Evolutionary conservation across 2,329 filamentous ascomycete genomes (phyloP).

Genomic region (Diaporthe australafricana): DNA sequence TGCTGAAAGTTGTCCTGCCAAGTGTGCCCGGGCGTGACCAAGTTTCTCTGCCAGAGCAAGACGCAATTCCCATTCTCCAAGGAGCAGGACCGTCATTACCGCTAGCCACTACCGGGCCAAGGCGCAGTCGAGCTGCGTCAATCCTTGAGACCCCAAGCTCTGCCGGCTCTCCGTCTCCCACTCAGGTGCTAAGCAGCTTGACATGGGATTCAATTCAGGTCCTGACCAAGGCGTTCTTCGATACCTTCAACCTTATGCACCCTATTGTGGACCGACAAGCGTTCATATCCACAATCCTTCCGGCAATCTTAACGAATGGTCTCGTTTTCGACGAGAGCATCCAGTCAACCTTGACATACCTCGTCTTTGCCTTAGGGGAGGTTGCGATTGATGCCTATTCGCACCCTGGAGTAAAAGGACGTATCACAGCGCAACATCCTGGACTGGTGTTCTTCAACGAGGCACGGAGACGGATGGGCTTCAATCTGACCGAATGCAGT

Average conservation of each 20-base stretch:
- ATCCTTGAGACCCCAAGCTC: constrained; percentile 17
- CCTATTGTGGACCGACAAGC: constrained; percentile 68
- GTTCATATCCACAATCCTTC: constrained; percentile 62
- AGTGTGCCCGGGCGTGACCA: constrained; percentile 48
- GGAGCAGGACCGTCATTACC: constrained; percentile 42
- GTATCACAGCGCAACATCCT: constrained; percentile 61
- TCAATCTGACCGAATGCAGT: constrained; percentile 64
- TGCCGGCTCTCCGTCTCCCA: background rate
- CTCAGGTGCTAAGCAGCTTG: constrained; percentile 44
- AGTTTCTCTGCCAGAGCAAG: constrained; percentile 46
- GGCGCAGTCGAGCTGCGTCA: constrained; percentile 31
- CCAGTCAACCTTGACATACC: constrained; percentile 63
- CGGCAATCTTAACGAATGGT: constrained; percentile 57
- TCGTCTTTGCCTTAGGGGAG: constrained; percentile 70
- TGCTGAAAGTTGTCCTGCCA: constrained; percentile 49
- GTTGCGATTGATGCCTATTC: constrained; percentile 64
- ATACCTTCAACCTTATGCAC: constrained; percentile 68
- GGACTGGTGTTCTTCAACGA: constrained; percentile 72
- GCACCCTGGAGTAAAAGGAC: constrained; percentile 63
- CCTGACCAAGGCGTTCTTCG: constrained; percentile 67
- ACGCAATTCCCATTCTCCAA: constrained; percentile 51
- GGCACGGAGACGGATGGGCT: constrained; percentile 69
- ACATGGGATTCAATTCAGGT: constrained; percentile 62
- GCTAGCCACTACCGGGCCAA: constrained; percentile 39
- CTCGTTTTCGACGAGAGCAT: constrained; percentile 59